Percentiles rank a stretch among this genome's conserved stretches.
Evolutionary conservation across 306 rosid genomes (phyloP).

Genomic region (Quercus alba): DNA sequence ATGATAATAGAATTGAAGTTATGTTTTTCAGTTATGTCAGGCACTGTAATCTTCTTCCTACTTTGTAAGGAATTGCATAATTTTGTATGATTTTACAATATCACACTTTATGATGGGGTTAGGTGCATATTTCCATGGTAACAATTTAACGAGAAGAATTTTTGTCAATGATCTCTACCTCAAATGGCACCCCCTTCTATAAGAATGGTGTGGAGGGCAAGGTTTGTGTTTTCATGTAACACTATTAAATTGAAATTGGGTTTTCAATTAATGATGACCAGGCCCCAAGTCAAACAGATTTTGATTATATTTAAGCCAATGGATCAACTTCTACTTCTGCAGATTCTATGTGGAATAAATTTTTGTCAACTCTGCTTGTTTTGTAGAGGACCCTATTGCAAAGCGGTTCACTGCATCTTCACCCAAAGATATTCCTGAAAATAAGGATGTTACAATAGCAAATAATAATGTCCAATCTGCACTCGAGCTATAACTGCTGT

Average conservation of each 20-base stretch:
- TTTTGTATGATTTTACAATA: neutral
- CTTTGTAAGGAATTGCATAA: neutral
- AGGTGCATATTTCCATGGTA: neutral
- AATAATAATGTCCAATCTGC: conserved; percentile 46
- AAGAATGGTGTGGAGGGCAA: neutral
- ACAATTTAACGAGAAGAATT: neutral
- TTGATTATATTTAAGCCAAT: neutral
- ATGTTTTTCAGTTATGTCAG: neutral
- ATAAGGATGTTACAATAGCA: conserved; percentile 38
- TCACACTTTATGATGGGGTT: neutral
- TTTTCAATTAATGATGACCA: neutral
- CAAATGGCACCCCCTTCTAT: neutral
- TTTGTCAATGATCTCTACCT: neutral
- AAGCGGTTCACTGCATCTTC: conserved; percentile 58
- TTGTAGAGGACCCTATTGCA: conserved; percentile 79
- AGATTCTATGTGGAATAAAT: neutral
- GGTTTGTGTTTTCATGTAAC: neutral
- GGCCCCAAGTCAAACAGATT: neutral
- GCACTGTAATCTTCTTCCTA: conserved; percentile 3
- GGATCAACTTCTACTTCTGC: neutral
- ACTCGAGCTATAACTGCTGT: conserved; percentile 45
- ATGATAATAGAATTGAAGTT: neutral
- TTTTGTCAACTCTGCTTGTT: conserved; percentile 20
- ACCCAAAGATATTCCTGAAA: conserved; percentile 52
- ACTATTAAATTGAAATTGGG: neutral